phyloP scores from a whole-genome alignment of 306 rosid species.

The Begonia loranthoides region DNA sequence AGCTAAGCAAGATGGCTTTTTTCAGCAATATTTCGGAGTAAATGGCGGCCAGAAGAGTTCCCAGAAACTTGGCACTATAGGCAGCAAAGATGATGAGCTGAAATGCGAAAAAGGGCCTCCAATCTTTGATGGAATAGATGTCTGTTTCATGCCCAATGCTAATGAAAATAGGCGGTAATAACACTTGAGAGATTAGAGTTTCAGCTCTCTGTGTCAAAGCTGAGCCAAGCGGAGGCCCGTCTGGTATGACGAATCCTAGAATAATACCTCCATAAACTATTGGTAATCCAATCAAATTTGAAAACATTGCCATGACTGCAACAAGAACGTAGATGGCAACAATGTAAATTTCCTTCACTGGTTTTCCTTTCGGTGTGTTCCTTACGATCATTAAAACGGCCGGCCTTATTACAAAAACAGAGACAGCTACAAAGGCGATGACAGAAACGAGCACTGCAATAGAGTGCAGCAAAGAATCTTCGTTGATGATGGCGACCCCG shows the following conservation, averaged over 20 bases:
- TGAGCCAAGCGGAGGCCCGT: slow-evolving; percentile 20
- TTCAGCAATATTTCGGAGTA: slow-evolving; percentile 16
- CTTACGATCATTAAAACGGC: slow-evolving; percentile 1
- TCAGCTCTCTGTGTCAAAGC: slow-evolving; percentile 11
- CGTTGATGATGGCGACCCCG: slow-evolving; percentile 22
- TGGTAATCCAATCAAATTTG: background rate
- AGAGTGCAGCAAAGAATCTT: slow-evolving; percentile 16
- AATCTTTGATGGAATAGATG: background rate
- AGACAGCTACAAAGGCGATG: background rate
- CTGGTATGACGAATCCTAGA: slow-evolving; percentile 15
- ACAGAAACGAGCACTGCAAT: background rate
- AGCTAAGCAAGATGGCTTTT: slow-evolving; percentile 21
- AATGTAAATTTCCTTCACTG: slow-evolving; percentile 10
- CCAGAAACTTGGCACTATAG: slow-evolving; percentile 11
- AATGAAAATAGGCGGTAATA: slow-evolving; percentile 8
- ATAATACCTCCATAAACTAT: slow-evolving; percentile 3
- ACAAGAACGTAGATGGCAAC: slow-evolving; percentile 6
- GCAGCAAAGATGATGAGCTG: slow-evolving; percentile 2
- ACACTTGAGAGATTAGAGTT: slow-evolving; percentile 4
- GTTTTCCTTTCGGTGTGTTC: slow-evolving; percentile 14
- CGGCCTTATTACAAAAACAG: slow-evolving; percentile 5
- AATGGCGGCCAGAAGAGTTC: slow-evolving; percentile 9
- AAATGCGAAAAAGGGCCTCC: slow-evolving; percentile 8
- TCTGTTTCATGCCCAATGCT: slow-evolving; percentile 9
- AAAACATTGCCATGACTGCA: slow-evolving; percentile 3